These are phyloP conservation scores for Metschnikowia continentalis DNA, from an alignment of 805 yeast species.

Conservation along the genomic window DNA sequence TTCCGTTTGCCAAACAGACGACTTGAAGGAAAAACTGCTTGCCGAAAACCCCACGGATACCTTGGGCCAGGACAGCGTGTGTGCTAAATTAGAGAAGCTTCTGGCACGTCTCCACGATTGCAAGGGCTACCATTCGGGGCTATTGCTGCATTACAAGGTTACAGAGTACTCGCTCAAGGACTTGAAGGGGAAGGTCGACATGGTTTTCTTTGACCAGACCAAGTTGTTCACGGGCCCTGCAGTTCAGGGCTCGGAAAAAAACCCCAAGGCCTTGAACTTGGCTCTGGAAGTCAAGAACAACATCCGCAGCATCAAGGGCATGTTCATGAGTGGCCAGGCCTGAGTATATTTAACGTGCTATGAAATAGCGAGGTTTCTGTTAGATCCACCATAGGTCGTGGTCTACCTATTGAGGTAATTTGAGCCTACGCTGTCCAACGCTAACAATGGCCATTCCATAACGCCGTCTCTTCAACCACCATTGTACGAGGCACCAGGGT, in stretches of 20 bases:
- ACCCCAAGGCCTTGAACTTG: constrained; percentile 19
- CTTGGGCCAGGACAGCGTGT: constrained; percentile 23
- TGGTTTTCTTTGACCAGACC: constrained; percentile 29
- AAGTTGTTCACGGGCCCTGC: constrained; percentile 23
- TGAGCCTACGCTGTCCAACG: no score
- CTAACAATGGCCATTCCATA: no score
- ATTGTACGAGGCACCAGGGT: no score
- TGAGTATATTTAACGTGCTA: constrained; percentile 4
- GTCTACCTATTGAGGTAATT: no score
- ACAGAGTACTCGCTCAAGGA: constrained; percentile 29
- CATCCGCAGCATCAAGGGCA: constrained; percentile 41
- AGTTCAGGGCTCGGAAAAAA: constrained; percentile 5
- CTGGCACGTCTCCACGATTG: constrained; percentile 22
- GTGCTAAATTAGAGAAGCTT: constrained; percentile 22
- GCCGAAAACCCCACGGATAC: constrained; percentile 21
- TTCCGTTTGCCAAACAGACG: constrained; percentile 36
- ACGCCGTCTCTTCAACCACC: no score
- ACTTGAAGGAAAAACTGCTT: constrained; percentile 19
- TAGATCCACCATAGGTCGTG: no score
- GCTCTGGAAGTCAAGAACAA: constrained; percentile 33
- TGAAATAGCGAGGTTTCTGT: no score
- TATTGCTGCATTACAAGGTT: constrained; percentile 31
- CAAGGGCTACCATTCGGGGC: constrained; percentile 24
- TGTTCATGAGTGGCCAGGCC: constrained; percentile 40
- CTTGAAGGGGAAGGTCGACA: constrained; percentile 34